Conservation (phyloP, 2,329 filamentous ascomycete genomes). For the Colletotrichum tropicale region DNA sequence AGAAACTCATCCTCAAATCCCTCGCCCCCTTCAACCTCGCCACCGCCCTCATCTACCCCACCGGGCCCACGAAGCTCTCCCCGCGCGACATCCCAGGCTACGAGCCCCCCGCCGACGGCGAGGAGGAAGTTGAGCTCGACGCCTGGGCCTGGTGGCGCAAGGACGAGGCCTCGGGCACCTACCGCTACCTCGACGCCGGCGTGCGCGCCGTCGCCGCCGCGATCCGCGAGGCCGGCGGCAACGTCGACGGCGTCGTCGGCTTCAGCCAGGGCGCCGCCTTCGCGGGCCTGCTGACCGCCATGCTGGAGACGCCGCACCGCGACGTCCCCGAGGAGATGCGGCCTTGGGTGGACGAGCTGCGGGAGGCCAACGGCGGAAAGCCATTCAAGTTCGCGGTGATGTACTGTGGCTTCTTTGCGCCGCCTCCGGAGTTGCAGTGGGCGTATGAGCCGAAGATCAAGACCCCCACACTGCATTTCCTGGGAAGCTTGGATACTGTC, state of each 20-base stretch:
- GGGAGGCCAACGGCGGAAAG: constrained; percentile 51
- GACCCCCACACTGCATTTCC: constrained; percentile 81
- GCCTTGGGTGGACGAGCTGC: constrained; percentile 48
- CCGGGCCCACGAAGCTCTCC: constrained; percentile 67
- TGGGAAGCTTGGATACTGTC: constrained; percentile 85
- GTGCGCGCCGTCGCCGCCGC: constrained; percentile 66
- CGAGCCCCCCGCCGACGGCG: constrained; percentile 32
- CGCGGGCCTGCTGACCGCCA: constrained; percentile 72
- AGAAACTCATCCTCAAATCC: constrained; percentile 78
- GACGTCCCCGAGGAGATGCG: constrained; percentile 27
- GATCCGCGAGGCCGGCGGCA: constrained; percentile 67
- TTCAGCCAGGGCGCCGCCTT: constrained; percentile 82
- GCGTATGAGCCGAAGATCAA: constrained; percentile 73
- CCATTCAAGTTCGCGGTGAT: constrained; percentile 72
- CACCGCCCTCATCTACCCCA: constrained; percentile 69
- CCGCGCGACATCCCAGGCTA: constrained; percentile 75
- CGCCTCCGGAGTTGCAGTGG: constrained; percentile 64
- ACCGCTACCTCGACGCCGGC: constrained; percentile 73
- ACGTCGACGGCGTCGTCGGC: constrained; percentile 79
- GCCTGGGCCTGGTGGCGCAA: constrained; percentile 84
- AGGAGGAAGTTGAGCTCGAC: constrained; percentile 58
- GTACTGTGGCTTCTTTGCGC: constrained; percentile 79
- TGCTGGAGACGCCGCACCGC: constrained; percentile 64
- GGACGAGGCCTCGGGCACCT: constrained; percentile 66
- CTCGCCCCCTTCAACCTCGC: constrained; percentile 64